Conservation (phyloP, 306 rosid genomes). For the Morella rubra region DNA sequence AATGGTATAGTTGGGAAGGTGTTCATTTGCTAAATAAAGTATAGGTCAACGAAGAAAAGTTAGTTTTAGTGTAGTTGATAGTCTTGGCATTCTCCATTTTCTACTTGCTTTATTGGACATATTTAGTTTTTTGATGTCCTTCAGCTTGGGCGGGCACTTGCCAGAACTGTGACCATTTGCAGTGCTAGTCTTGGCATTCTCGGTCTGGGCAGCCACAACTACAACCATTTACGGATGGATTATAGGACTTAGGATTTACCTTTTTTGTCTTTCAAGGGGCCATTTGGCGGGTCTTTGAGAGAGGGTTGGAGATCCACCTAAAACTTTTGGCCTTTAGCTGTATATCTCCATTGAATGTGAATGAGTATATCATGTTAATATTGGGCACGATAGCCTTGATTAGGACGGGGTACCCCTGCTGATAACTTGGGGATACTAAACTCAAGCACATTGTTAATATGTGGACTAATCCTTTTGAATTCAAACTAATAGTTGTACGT, state of each 20-base stretch:
- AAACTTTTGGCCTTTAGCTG: neutral
- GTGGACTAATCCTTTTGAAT: neutral
- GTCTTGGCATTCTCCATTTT: neutral
- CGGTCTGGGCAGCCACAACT: neutral
- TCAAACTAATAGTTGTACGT: neutral
- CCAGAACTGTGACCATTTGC: neutral
- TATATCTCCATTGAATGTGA: neutral
- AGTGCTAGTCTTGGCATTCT: neutral
- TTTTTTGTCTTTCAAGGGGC: neutral
- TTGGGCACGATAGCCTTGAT: neutral
- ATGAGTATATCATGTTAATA: neutral
- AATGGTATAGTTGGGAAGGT: neutral
- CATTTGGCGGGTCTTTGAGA: neutral
- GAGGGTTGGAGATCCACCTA: neutral
- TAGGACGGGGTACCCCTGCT: neutral
- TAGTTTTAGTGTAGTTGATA: neutral
- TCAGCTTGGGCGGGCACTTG: neutral
- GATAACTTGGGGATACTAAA: neutral
- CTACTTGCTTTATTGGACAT: neutral
- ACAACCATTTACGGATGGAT: neutral
- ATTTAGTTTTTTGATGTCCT: neutral
- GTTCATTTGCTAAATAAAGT: neutral
- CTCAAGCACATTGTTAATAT: neutral
- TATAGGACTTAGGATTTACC: neutral
- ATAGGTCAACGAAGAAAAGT: neutral